Evolutionary conservation across 371 early-diverging fungal genomes (phyloP), one percentile per base, ranked within the genome.

Genomic region (Rhizopus microsporus): DNA sequence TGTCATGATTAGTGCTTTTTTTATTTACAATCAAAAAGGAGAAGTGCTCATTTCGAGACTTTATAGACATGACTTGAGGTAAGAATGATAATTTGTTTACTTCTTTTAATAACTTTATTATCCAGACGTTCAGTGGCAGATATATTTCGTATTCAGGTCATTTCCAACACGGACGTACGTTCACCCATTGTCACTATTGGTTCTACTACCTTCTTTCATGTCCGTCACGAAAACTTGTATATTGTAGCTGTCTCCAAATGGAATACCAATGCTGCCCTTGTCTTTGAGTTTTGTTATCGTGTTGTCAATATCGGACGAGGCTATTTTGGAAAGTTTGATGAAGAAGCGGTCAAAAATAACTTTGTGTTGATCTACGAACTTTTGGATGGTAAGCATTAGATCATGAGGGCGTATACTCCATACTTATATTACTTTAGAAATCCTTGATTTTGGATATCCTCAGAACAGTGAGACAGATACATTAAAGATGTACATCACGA

Each of bases 21-120:
- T 97, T 80, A 92, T 94, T 57, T 94, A 92, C 66, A 96, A 93
- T 76, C 92, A 91, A 62, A 97, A 97, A 69, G 98, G 98, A 35
- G 98, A 98, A 69, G 95, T 97, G n/a, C 92, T 98, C 54, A 96
- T 98, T 61, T 95, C 96, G 23, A 84, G 98, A 57, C 77, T 94
- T 23, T 97, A 95, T 70, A 86, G 97, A 37, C 91, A 92, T 59
- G 98, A 98, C 71, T 82, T 94, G 44, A 94, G 93, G 96, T 95
- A 84, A 71, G 73, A 33, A 39, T 3, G n/a, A 38, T n/a, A 23
- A n/a, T 15, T 3, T 34, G 23, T 23, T 23, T 23, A 23, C 23
- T 23, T 23, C 23, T 23, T 23, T 23, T 44, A 44, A 32, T 34
- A 2, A 51, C 35, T n/a, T 7, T 31, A 17, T n/a, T 34, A 34